Evolutionary conservation across 2,329 filamentous ascomycete genomes (phyloP).

Genomic region (Paecilomyces niveus): DNA sequence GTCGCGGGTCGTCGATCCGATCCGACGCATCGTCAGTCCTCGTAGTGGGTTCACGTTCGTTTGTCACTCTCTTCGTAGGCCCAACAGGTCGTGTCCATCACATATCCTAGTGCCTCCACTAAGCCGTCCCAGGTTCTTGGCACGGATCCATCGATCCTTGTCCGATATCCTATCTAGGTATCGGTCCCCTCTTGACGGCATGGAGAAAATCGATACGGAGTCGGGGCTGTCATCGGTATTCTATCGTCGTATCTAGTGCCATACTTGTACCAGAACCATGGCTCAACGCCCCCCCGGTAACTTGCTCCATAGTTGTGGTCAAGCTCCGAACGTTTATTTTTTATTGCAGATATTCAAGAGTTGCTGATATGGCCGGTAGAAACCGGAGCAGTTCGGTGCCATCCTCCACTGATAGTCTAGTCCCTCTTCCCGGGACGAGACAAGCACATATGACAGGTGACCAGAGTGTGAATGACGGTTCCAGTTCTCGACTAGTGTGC

Average conservation of each 20-base stretch:
- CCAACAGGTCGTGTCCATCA: neutral
- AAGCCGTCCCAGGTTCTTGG: conserved; percentile 18
- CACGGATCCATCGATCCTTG: conserved; percentile 6
- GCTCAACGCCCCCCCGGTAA: neutral
- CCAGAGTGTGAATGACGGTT: neutral
- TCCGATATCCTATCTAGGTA: neutral
- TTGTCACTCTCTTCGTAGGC: neutral
- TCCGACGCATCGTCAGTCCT: neutral
- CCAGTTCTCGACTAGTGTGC: neutral
- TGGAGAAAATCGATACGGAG: neutral
- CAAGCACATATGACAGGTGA: neutral
- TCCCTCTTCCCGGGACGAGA: neutral
- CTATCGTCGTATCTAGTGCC: neutral
- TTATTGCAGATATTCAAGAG: no score
- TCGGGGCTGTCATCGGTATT: neutral
- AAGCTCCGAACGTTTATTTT: neutral
- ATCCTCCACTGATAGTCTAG: neutral
- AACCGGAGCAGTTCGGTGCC: neutral
- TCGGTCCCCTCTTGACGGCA: neutral
- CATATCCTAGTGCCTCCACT: neutral
- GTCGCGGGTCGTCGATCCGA: conserved; percentile 26
- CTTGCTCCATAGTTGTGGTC: neutral
- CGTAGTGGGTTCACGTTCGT: neutral
- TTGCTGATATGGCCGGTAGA: neutral
- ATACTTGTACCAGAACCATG: neutral